Percentiles rank a stretch among this genome's conserved stretches.
phyloP scores from a whole-genome alignment of 306 rosid species.

The Dryas octopetala region DNA sequence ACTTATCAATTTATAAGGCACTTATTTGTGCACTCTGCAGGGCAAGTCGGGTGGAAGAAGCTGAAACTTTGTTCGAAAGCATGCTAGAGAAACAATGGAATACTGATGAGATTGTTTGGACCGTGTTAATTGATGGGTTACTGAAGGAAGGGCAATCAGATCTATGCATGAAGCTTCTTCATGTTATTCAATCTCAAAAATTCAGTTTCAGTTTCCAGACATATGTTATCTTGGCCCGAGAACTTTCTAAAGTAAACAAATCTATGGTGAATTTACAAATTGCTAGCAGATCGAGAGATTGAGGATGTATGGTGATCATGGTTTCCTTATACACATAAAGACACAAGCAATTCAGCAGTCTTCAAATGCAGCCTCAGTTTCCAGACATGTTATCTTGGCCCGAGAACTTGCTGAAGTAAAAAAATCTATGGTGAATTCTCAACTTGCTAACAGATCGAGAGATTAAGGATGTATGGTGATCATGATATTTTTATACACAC shows the following conservation, averaged over 20 bases:
- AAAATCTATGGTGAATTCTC: slow-evolving; percentile 20
- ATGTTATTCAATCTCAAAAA: slow-evolving; percentile 37
- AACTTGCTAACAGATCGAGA: slow-evolving; percentile 26
- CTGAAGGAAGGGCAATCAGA: slow-evolving; percentile 36
- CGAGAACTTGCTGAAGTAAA: slow-evolving; percentile 33
- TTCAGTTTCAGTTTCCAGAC: slow-evolving; percentile 32
- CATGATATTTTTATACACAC: slow-evolving; percentile 8
- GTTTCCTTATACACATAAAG: slow-evolving; percentile 5
- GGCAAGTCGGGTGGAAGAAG: slow-evolving; percentile 30
- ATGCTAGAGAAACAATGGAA: slow-evolving; percentile 42
- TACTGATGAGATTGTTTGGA: slow-evolving; percentile 50
- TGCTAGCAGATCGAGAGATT: slow-evolving; percentile 21
- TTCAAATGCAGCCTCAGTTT: slow-evolving; percentile 22
- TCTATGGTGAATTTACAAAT: slow-evolving; percentile 27
- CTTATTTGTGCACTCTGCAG: slow-evolving; percentile 43
- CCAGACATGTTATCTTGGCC: slow-evolving; percentile 38
- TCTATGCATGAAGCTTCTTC: slow-evolving; percentile 41
- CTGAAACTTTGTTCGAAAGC: slow-evolving; percentile 36
- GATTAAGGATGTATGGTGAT: slow-evolving; percentile 23
- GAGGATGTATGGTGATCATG: slow-evolving; percentile 21
- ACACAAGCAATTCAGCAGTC: neutral
- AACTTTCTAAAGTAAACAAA: slow-evolving; percentile 28
- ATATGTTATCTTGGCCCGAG: slow-evolving; percentile 36
- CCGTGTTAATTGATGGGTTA: slow-evolving; percentile 43
- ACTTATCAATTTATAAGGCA: slow-evolving; percentile 29